Percentiles rank a stretch among this genome's conserved stretches.
phyloP scores from a whole-genome alignment of 495 filamentous ascomycete species.

The Trypethelium eluteriae region DNA sequence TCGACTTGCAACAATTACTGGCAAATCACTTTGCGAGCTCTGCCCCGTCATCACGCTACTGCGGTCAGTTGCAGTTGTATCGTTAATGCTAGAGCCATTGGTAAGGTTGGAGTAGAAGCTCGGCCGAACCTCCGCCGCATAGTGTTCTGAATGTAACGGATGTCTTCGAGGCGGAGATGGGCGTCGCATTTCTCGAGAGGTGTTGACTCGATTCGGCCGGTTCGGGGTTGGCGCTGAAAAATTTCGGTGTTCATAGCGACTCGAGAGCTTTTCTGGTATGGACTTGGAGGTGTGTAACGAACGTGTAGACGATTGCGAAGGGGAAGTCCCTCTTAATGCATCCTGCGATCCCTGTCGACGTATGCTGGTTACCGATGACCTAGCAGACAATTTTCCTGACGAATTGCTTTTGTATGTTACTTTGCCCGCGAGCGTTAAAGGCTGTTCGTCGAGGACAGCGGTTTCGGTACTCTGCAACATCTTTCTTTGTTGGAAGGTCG shows the following conservation, averaged over 20 bases:
- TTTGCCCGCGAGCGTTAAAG: background rate
- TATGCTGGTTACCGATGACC: background rate
- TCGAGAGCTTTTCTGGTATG: constrained; percentile 4
- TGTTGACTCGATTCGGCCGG: background rate
- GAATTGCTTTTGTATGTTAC: background rate
- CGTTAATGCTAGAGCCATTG: constrained; percentile 61
- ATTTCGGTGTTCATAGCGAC: constrained; percentile 5
- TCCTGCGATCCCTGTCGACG: background rate
- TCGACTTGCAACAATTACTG: constrained; percentile 30
- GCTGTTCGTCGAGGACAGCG: background rate
- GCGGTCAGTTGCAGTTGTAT: constrained; percentile 62
- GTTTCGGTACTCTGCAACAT: constrained; percentile 5
- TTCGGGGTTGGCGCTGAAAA: background rate
- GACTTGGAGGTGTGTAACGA: background rate
- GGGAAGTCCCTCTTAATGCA: constrained; percentile 2
- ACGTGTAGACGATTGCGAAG: background rate
- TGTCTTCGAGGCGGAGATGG: constrained; percentile 2
- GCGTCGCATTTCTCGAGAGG: background rate
- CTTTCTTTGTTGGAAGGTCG: background rate
- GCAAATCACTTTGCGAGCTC: constrained; percentile 60
- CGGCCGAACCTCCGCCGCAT: constrained; percentile 51
- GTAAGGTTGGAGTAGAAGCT: constrained; percentile 66
- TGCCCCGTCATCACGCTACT: constrained; percentile 75
- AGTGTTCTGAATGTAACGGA: background rate
- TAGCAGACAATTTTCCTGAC: background rate